Percentiles rank a stretch among this genome's conserved stretches.
Evolutionary conservation across 768 basidiomycete genomes (phyloP).

Genomic region (Chlorophyllum brunneum): DNA sequence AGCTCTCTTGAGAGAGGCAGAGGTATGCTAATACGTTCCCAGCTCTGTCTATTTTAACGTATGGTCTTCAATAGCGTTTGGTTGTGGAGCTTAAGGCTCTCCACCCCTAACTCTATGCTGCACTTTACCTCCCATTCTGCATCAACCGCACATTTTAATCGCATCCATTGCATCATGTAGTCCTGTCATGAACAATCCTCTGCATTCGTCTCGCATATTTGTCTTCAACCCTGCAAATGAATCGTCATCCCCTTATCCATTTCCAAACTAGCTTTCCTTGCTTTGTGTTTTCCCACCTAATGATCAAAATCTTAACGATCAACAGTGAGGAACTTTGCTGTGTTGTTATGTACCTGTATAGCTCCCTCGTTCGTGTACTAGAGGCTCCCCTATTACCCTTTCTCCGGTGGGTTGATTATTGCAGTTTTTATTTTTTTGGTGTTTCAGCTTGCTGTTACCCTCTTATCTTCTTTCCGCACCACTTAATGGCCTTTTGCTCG

Average conservation of each 20-base stretch:
- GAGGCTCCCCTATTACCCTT: slow-evolving; percentile 6
- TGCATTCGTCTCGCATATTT: slow-evolving; percentile 9
- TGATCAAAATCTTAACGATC: neutral
- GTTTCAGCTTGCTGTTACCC: neutral
- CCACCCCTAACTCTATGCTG: slow-evolving; percentile 12
- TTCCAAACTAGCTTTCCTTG: slow-evolving; percentile 8
- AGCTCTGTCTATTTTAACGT: neutral
- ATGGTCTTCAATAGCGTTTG: slow-evolving; percentile 41
- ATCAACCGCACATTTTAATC: slow-evolving; percentile 4
- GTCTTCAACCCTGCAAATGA: slow-evolving; percentile 4
- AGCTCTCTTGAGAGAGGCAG: slow-evolving; percentile 47
- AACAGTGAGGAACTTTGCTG: slow-evolving; percentile 2
- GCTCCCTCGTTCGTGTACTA: slow-evolving; percentile 5
- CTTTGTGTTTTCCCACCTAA: slow-evolving; percentile 3
- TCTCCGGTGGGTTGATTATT: slow-evolving; percentile 1
- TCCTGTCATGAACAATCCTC: slow-evolving; percentile 12
- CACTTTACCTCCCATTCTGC: neutral
- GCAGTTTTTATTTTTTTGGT: neutral
- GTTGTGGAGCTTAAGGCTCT: slow-evolving; percentile 59
- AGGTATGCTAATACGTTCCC: slow-evolving; percentile 35
- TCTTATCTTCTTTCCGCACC: neutral
- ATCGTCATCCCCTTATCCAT: neutral
- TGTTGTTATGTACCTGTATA: slow-evolving; percentile 3
- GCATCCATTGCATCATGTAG: slow-evolving; percentile 12
- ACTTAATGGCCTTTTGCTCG: neutral